Evolutionary conservation across 495 filamentous ascomycete species (phyloP).

Genomic region (Podospora conica): DNA sequence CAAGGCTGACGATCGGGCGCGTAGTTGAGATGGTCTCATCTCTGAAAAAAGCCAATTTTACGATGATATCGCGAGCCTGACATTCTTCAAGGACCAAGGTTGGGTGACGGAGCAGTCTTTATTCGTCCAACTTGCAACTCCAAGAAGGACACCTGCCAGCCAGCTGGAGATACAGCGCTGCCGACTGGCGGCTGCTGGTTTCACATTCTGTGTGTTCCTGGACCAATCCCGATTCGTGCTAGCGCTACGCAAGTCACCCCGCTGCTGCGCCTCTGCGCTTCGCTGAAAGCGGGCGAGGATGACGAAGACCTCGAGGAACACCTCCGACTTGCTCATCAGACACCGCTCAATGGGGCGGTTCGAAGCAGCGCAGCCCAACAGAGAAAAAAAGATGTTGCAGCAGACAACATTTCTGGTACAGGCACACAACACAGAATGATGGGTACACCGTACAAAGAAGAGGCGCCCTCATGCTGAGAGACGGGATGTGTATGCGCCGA

Average conservation of each 20-base stretch:
- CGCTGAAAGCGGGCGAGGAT: background rate
- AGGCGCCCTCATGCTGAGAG: background rate
- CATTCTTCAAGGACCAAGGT: background rate
- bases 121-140: background rate
- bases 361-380: background rate
- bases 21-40: background rate
- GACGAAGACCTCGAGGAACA: background rate
- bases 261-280: background rate
- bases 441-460: too few species aligned
- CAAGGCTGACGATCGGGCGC: background rate
- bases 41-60: background rate
- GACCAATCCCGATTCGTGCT: conserved; percentile 13
- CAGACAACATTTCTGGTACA: background rate
- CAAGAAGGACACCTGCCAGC: background rate
- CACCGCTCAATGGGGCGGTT: background rate
- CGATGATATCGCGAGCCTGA: background rate
- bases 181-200: conserved; percentile 17
- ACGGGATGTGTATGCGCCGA: background rate
- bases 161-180: background rate
- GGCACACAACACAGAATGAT: background rate
- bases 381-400: background rate
- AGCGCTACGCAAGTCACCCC: background rate
- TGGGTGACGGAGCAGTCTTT: background rate
- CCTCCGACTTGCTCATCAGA: background rate
- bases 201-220: conserved; percentile 30